Evolutionary conservation across 2,329 filamentous ascomycete species (phyloP), one percentile per base, ranked within the genome.

Genomic region (Diplocarpon rosae): DNA sequence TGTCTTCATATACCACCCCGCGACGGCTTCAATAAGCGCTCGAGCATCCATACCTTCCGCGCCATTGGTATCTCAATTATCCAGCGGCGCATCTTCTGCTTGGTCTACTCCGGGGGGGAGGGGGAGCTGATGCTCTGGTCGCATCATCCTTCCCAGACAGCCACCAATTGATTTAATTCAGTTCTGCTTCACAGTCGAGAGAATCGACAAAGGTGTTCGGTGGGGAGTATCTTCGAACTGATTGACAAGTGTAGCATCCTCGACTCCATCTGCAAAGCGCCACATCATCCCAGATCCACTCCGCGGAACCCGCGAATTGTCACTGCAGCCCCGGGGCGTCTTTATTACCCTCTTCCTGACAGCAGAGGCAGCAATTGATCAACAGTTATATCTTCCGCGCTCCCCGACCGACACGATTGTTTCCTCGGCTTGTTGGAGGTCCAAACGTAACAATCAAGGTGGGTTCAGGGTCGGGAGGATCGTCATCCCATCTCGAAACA

Each of bases 401-500:
- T n/a, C n/a, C n/a, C n/a, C n/a, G 37, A 35, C 35, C n/a, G 11
- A 37, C 14, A 35, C 30, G 30, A 13, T 37, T 28, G 34, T 28
- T 45, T 17, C 32, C 31, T 31, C 24, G 27, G 38, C n/a, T 37
- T 15, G 9, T 31, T 30, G 41, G 35, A 35, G 13, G 35, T 33
- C 28, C 20, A 11, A 7, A 10, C 41, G 42, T 29, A 38, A 38
- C 27, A 16, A 38, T 13, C 28, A 28, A 13, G 17, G 28, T 30
- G 35, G 37, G 31, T 29, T 29, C 17, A 20, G 34, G 30, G 42
- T 37, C 14, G 30, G 39, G 45, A 32, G 45, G 42, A 50, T 51
- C 45, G 32, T 35, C 34, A 49, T 49, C 45, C 39, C 41, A 38
- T 47, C 35, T 48, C 47, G 43, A 52, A 55, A 55, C 51, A 49